A percentile compares a stretch with the other conserved stretches of the same genome.
These are phyloP conservation scores for Vachellia collinsii DNA, from an alignment of 306 rosid genomes.

Conservation along the genomic window DNA sequence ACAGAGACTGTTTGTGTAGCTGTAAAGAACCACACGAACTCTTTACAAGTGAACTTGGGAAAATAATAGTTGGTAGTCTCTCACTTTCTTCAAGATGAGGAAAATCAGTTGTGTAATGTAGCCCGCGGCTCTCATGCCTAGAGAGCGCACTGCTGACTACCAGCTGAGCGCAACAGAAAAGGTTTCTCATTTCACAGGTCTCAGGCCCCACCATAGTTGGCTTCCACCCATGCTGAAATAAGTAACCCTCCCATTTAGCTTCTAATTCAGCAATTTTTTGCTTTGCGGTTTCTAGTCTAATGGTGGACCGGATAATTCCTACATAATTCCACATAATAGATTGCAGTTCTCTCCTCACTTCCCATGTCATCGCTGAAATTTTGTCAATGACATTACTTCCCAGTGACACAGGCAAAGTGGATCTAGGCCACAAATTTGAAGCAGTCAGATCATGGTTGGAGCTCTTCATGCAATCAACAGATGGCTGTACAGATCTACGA, in stretches of 20 bases:
- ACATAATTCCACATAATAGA: slow-evolving; percentile 81
- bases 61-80: slow-evolving; percentile 91
- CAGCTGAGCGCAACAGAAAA: slow-evolving; percentile 86
- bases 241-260: slow-evolving; percentile 79
- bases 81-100: slow-evolving; percentile 83
- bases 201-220: slow-evolving; percentile 81
- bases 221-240: slow-evolving; percentile 77
- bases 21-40: slow-evolving; percentile 83
- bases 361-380: slow-evolving; percentile 50
- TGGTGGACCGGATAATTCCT: slow-evolving; percentile 85
- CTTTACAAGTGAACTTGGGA: slow-evolving; percentile 66
- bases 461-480: slow-evolving; percentile 72
- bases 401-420: slow-evolving; percentile 57
- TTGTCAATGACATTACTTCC: slow-evolving; percentile 44
- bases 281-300: slow-evolving; percentile 75
- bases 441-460: slow-evolving; percentile 52
- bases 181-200: slow-evolving; percentile 92
- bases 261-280: slow-evolving; percentile 65
- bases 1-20: slow-evolving; percentile 68
- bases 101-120: slow-evolving; percentile 88
- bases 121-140: slow-evolving; percentile 91
- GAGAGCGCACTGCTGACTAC: slow-evolving; percentile 91
- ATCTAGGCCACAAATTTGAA: slow-evolving; percentile 71
- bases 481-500: slow-evolving; percentile 85
- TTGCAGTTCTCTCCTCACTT: slow-evolving; percentile 72